Evolutionary conservation across 1,284 basidiomycete genomes (phyloP), one percentile per base, ranked within the genome.

Genomic region (Sporisorium exsertum): DNA sequence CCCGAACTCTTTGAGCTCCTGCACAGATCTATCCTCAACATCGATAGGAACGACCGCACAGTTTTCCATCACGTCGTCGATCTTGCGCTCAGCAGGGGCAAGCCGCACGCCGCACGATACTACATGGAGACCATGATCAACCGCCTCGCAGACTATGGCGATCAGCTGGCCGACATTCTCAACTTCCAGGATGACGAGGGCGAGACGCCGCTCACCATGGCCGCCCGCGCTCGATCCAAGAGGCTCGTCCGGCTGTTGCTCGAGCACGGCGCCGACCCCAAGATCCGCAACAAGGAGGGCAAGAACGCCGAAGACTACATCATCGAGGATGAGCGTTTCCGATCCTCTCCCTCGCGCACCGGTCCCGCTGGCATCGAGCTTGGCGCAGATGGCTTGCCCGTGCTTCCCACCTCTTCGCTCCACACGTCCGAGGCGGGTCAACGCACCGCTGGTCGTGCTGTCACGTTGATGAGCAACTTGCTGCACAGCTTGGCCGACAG

Each of bases 121-220:
- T 99, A 99, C 87, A 94, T 99, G 93, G 97, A 99, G 87, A 97
- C 94, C 2, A 92, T 99, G 61, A 89, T 99, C 62, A 89, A 89
- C 51, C 91, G 95, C 47, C 89, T 99, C 20, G 89, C 93, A n/a
- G 95, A 97, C 84, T 99, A 94, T 86, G 95, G 96, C 2, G 93
- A 93, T 80, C 97, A 99, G 86, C 88, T 99, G 18, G 94, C 95
- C 40, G 97, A 99, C 84, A 95, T 99, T 55, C 94, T 99, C 87
- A 99, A 99, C 85, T 99, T 99, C 86, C 97, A 97, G 86, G 97
- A 99, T 85, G 95, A 98, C 84, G 97, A 99, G 79, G 96, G 96
- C 35, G 97, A 99, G 87, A 98, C 97, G 15, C 94, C 97, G 12
- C 87, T 99, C 65, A 99, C 97, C 1, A 91, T 99, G 89, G 96